Percentiles rank a stretch among this genome's conserved stretches.
Evolutionary conservation across 495 filamentous ascomycete genomes (phyloP).

Genomic region (Usnea hakonensis): DNA sequence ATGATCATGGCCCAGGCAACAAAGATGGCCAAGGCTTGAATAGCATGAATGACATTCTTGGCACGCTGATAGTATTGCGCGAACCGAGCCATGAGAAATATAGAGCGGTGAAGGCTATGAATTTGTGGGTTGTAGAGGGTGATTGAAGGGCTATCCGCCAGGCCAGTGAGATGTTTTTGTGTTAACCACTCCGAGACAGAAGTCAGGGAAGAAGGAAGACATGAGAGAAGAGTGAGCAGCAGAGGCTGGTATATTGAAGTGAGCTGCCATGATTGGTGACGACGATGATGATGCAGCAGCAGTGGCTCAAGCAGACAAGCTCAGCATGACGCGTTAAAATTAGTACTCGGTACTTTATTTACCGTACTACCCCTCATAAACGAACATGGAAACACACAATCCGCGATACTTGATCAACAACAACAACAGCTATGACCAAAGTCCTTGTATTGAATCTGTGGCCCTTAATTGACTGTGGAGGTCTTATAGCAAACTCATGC

Average conservation of each 20-base stretch:
- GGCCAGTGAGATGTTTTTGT: not conserved
- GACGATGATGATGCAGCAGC: constrained; percentile 1
- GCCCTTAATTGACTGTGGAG: too few relatives aligned
- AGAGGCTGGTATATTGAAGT: not conserved
- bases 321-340: too few relatives aligned
- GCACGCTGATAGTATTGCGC: constrained; percentile 15
- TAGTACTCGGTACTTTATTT: too few relatives aligned
- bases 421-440: too few relatives aligned
- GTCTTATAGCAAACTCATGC: too few relatives aligned
- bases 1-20: constrained; percentile 67
- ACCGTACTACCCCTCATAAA: too few relatives aligned
- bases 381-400: too few relatives aligned
- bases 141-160: not conserved
- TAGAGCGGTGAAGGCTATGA: not conserved
- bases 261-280: not conserved
- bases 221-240: not conserved
- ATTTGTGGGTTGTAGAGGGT: too few relatives aligned
- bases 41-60: constrained; percentile 43
- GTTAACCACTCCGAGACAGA: not conserved
- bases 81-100: not conserved
- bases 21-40: constrained; percentile 61
- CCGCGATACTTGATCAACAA: too few relatives aligned
- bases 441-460: too few relatives aligned
- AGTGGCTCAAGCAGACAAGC: not conserved
- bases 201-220: not conserved